Percentiles rank a stretch among this genome's conserved stretches.
phyloP scores from a whole-genome alignment of 2,329 filamentous ascomycete genomes.

The Incumbomyces delicatus region DNA sequence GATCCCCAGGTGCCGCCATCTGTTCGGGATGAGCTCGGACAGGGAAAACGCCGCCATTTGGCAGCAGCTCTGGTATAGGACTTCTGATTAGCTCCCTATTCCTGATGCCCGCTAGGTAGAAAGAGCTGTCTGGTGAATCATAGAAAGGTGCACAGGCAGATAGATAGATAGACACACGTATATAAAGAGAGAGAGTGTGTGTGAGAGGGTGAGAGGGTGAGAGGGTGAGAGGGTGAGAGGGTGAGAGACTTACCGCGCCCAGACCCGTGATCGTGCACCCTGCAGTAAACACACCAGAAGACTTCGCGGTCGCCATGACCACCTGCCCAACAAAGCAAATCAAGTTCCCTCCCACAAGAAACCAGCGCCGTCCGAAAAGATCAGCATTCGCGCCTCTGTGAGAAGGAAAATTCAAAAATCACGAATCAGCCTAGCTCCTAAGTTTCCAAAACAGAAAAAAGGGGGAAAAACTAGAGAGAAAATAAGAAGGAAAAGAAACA shows the following conservation, averaged over 20 bases:
- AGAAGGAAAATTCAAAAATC: too few relatives aligned
- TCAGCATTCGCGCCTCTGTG: conserved; percentile 31
- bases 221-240: too few relatives aligned
- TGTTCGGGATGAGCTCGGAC: conserved; percentile 35
- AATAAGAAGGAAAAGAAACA: too few relatives aligned
- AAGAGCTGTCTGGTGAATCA: too few relatives aligned
- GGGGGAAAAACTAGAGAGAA: too few relatives aligned
- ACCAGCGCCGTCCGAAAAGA: conserved; percentile 39
- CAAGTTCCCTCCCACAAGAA: conserved; percentile 35
- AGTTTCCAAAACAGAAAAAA: too few relatives aligned
- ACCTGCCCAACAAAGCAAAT: conserved; percentile 31
- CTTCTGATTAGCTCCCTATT: not conserved
- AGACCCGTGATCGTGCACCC: conserved; percentile 28
- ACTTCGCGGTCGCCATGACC: conserved; percentile 32
- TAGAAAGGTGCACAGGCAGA: too few relatives aligned
- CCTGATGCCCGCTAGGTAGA: too few relatives aligned
- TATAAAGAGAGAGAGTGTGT: too few relatives aligned
- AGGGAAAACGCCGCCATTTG: conserved; percentile 36
- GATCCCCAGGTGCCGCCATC: conserved; percentile 38
- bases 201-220: too few relatives aligned
- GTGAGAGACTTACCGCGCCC: conserved; percentile 27
- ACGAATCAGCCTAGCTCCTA: too few relatives aligned
- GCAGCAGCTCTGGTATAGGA: conserved; percentile 14
- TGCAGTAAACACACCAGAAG: conserved; percentile 29
- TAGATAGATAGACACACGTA: too few relatives aligned